Evolutionary conservation across 2,329 filamentous ascomycete species (phyloP), one percentile per base, ranked within the genome.

Genomic region (Ceratocystis cacaofunesta): DNA sequence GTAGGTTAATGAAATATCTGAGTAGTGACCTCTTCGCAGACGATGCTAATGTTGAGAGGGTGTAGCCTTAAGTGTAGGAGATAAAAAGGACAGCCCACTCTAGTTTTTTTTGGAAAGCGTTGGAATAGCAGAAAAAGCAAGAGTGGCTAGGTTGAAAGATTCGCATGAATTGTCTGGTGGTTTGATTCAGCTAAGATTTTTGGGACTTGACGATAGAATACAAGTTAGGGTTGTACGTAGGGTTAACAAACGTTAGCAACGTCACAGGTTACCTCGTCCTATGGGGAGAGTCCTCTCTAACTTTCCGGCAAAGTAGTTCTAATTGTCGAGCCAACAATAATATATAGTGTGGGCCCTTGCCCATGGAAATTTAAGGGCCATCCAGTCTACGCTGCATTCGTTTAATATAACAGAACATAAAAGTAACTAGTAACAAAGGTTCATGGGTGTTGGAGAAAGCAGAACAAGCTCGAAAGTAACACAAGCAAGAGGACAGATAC

Each of bases 401-500:
- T 58, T 58, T 32, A 8, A 58, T 32, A 32, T 58, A n/a, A 58
- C 28, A 19, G 25, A 36, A 58, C 25, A 58, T 58, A 58, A 19
- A 58, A 36, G 55, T 36, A 58, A 32, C 30, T 36, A 58, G 55
- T 30, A 58, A 58, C 28, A 58, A 32, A 41, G 36, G 55, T 58
- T 58, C 55, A 58, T 58, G 28, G 5, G 30, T 19, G 55, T 58
- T 58, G 55, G 32, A 30, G 55, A 58, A 58, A 30, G 28, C 17
- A 58, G 28, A 58, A 58, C 55, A 4, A 58, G 55, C 55, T 58
- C 55, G n/a, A 19, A 58, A 32, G n/a, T 19, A 36, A 58, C 55
- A 15, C 30, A 58, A 36, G 46, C 19, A 58, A 65, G 52, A 62
- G 36, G 62, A 50, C 61, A 32, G 61, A 22, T 65, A 60, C 60